Evolutionary conservation across 2,329 filamentous ascomycete genomes (phyloP).

Genomic region (Fusarium incarnatum): DNA sequence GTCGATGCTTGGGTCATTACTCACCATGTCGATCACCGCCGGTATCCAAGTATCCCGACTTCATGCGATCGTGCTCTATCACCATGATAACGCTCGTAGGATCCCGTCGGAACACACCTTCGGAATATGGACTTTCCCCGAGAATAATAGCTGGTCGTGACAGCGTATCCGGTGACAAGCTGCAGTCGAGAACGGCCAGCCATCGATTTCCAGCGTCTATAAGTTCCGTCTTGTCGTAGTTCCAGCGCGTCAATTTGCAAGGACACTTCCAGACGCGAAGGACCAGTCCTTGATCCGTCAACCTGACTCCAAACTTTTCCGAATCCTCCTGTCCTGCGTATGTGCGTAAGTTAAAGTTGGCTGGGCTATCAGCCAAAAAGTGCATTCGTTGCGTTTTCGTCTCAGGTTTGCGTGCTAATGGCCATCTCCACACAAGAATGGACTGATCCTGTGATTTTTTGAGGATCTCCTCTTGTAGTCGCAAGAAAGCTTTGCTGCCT

Average conservation of each 20-base stretch:
- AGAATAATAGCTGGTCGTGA: slow-evolving; percentile 44
- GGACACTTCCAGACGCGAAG: slow-evolving; percentile 46
- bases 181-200: slow-evolving; percentile 47
- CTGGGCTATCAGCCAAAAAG: slow-evolving; percentile 43
- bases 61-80: slow-evolving; percentile 42
- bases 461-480: slow-evolving; percentile 53
- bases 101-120: slow-evolving; percentile 37
- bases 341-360: slow-evolving; percentile 44
- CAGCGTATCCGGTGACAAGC: slow-evolving; percentile 43
- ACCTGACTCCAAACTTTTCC: slow-evolving; percentile 36
- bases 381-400: slow-evolving; percentile 39
- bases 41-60: slow-evolving; percentile 40
- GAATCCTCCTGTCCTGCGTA: slow-evolving; percentile 44
- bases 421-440: slow-evolving; percentile 49
- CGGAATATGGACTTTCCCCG: slow-evolving; percentile 37
- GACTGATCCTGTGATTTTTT: slow-evolving; percentile 51
- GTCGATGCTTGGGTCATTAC: neutral
- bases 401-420: slow-evolving; percentile 24
- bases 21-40: slow-evolving; percentile 33
- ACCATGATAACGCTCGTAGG: slow-evolving; percentile 45
- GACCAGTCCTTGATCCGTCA: slow-evolving; percentile 43
- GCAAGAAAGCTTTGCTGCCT: slow-evolving; percentile 49
- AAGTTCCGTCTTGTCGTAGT: slow-evolving; percentile 39
- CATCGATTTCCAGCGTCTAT: slow-evolving; percentile 38
- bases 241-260: slow-evolving; percentile 41